Evolutionary conservation across 129 eudicot species (phyloP), one percentile per base, ranked within the genome.

Genomic region (Ambrosia artemisiifolia): DNA sequence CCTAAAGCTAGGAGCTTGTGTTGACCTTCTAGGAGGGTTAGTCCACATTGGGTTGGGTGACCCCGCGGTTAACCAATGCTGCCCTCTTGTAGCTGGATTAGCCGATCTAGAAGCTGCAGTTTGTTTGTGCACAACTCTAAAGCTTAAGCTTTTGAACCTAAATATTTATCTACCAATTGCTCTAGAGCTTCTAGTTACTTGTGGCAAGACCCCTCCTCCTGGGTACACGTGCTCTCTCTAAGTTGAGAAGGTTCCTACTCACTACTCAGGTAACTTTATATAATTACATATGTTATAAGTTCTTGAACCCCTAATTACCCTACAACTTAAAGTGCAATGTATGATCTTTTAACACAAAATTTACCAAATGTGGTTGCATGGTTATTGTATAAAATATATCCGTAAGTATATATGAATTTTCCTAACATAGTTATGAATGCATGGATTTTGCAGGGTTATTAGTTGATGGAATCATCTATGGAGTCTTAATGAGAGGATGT

Each of bases 181-280:
- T 77, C 85, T 92, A 62, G 80, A 88, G 76, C 86, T 92, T 33
- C 91, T 92, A 61, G 76, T 79, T 80, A 76, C 91, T 77, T 88
- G 96, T 79, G 98, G 98, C 32, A 83, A 91, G 87, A 79, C 88
- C 18, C 91, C 96, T 38, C 97, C 97, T 56, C 87, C 96, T 47
- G 97, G 96, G 63, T 91, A 64, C 96, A 91, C 96, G 75, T 91
- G 97, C 88, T 72, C 96, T 66, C 70, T 91, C 81, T 91, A 84
- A 78, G 16, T 70, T 38, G 63, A 30, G 17, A 70, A 60, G 51
- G 30, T 75, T 54, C 67, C 81, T 62, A 35, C 70, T 62, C 76
- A 62, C 81, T 62, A 35, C 70, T 62, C 76, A 62, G 81, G 81
- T 77, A 61, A 77, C 47, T 70, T 60, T 48, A 53, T 32, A 51